Base-by-base conservation (phyloP, 2,329 filamentous ascomycete genomes). In the Colletotrichum caudatum region DNA sequence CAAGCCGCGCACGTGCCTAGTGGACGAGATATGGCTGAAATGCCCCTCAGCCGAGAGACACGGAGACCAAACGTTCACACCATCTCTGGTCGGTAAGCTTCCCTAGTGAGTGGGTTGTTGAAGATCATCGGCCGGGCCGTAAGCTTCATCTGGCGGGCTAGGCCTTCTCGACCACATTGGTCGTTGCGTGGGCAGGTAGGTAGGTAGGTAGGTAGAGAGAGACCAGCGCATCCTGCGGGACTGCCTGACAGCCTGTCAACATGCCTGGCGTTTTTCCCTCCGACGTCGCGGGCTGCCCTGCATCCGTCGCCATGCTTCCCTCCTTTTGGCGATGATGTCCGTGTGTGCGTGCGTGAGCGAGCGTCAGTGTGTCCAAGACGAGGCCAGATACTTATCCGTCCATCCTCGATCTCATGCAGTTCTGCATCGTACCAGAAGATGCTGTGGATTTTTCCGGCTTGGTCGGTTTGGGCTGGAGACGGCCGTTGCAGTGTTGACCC, bases 21-120 rank as follows among this genome's bases (percentile, higher is more conserved):
- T 26, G 37, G 48, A 72, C 54, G 54, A 65, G 69, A 18, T 59
- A 44, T 69, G 66, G 53, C 54, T 72, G 46, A 54, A 56, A n/a
- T 46, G 65, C 39, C 61, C 33, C 65, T 59, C 54, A 72, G 54
- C 69, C 69, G 65, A 72, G 69, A 72, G 69, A 72, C 69, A 69
- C 39, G 65, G 69, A 69, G 65, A 61, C 54, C 65, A 72, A 46
- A 69, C 65, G 33, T 69, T 16, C 69, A 69, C 69, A 64, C 69
- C 69, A 69, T 61, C 60, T 63, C 54, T 64, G 65, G 39, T 72
- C 65, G 66, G 69, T 69, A 65, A 69, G 69, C 65, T 53, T 29
- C n/a, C 46, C 46, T 23, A 48, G 54, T 37, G 64, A 48, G 54
- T 37, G 64, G 46, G 33, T 62, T 46, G 69, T 64, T 61, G 65